Conservation (phyloP, 495 filamentous ascomycete genomes). For the Hypoxylon lienhwacheense region DNA sequence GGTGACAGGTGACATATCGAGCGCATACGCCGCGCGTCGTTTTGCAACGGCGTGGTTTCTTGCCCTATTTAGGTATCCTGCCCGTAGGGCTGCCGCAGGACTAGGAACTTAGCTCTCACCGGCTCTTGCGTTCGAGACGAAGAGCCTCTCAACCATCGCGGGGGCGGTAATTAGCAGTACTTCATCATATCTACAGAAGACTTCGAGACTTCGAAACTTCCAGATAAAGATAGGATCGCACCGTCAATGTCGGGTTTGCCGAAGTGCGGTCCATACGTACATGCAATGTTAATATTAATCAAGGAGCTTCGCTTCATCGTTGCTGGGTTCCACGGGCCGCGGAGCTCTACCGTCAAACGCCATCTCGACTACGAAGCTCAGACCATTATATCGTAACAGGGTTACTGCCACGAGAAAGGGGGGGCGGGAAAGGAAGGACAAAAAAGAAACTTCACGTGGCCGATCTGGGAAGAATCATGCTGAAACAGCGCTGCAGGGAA, state of each 20-base stretch:
- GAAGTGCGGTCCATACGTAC: too few relatives aligned
- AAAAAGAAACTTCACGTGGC: background rate
- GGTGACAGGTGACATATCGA: slow-evolving; percentile 29
- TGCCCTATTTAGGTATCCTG: slow-evolving; percentile 25
- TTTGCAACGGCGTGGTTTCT: slow-evolving; percentile 20
- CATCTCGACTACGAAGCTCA: slow-evolving; percentile 12
- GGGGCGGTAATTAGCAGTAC: slow-evolving; percentile 11
- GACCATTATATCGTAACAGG: too few relatives aligned
- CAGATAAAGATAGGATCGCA: slow-evolving; percentile 7
- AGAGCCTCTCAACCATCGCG: slow-evolving; percentile 25
- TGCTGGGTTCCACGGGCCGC: background rate
- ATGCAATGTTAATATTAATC: too few relatives aligned
- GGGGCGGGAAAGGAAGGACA: too few relatives aligned
- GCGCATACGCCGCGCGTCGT: slow-evolving; percentile 28
- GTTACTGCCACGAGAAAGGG: background rate
- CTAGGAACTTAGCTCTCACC: slow-evolving; percentile 19
- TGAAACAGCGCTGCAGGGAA: slow-evolving; percentile 12
- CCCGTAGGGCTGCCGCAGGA: slow-evolving; percentile 31
- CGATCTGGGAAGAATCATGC: slow-evolving; percentile 13
- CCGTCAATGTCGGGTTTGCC: background rate
- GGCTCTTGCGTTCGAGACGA: slow-evolving; percentile 3
- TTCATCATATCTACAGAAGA: background rate
- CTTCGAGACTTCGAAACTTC: too few relatives aligned
- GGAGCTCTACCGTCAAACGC: background rate
- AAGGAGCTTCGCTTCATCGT: background rate